Conservation (phyloP, 2,329 filamentous ascomycete species). For the Chaetomium strumarium region DNA sequence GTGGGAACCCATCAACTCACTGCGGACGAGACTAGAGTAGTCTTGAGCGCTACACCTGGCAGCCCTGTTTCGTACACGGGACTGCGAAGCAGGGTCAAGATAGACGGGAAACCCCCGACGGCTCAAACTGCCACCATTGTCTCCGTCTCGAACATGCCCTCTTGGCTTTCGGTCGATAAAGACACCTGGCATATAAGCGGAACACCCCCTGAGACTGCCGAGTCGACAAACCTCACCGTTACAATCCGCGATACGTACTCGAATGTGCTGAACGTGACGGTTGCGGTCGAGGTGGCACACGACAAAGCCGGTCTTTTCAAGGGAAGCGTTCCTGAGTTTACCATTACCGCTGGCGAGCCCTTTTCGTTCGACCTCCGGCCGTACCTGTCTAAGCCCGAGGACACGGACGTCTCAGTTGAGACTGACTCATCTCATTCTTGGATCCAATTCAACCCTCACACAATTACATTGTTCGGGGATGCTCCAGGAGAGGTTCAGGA, state of each 20-base stretch:
- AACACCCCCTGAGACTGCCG: conserved; percentile 52
- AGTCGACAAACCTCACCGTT: conserved; percentile 57
- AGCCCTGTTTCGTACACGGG: conserved; percentile 46
- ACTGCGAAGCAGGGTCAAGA: conserved; percentile 45
- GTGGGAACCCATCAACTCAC: conserved; percentile 66
- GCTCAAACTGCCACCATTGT: conserved; percentile 47
- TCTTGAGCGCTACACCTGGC: conserved; percentile 52
- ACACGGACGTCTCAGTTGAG: conserved; percentile 34
- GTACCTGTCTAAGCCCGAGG: conserved; percentile 37
- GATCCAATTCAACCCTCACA: conserved; percentile 34
- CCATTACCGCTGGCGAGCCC: conserved; percentile 35
- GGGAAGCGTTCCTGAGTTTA: conserved; percentile 35
- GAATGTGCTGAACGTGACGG: conserved; percentile 52
- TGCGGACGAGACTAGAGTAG: conserved; percentile 52
- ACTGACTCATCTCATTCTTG: conserved; percentile 36
- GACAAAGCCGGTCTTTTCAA: conserved; percentile 34
- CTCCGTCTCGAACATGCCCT: conserved; percentile 48
- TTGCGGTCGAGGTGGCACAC: conserved; percentile 32
- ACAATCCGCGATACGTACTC: conserved; percentile 53
- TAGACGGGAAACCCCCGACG: conserved; percentile 51
- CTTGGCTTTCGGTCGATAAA: conserved; percentile 64
- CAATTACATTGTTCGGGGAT: conserved; percentile 36
- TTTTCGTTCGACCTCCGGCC: conserved; percentile 39
- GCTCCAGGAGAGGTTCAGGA: conserved; percentile 33
- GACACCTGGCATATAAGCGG: conserved; percentile 58